Conservation (phyloP, 768 basidiomycete species). For the Lentinula detonsa region DNA sequence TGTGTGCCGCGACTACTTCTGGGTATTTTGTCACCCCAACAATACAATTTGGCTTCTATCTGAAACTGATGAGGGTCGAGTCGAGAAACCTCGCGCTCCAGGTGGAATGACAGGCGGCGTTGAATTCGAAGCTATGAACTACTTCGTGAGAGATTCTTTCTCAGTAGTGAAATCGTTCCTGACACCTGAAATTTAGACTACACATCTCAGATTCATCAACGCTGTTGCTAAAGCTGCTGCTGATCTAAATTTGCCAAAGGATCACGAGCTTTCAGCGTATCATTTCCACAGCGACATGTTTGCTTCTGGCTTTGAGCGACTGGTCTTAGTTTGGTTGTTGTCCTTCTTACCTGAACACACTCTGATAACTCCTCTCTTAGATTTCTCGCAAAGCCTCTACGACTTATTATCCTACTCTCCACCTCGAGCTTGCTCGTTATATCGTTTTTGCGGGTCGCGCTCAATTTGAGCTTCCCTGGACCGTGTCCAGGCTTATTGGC, state of each 20-base stretch:
- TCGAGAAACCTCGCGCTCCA: conserved; percentile 89
- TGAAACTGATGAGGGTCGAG: conserved; percentile 78
- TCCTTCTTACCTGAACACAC: not conserved
- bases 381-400: conserved; percentile 93
- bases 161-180: not conserved
- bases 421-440: conserved; percentile 91
- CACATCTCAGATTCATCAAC: conserved; percentile 84
- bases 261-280: conserved; percentile 71
- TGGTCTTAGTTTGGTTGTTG: conserved; percentile 59
- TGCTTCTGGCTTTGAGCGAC: conserved; percentile 85
- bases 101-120: conserved; percentile 99
- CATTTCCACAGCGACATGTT: conserved; percentile 85
- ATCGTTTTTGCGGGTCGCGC: conserved; percentile 59
- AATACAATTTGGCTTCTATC: conserved; percentile 86
- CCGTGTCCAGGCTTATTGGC: conserved; percentile 74
- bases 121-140: conserved; percentile 95
- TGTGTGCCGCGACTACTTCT: conserved; percentile 89
- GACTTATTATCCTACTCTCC: conserved; percentile 90
- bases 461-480: conserved; percentile 76
- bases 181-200: conserved; percentile 48
- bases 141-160: conserved; percentile 61
- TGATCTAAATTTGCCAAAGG: conserved; percentile 57
- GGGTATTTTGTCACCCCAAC: conserved; percentile 95
- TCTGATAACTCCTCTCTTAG: conserved; percentile 31
- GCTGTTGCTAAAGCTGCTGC: conserved; percentile 62